A percentile compares a stretch with the other conserved stretches of the same genome.
These are phyloP conservation scores for Cercospora sp. DNA, from an alignment of 2,329 filamentous ascomycete species.

Conservation along the genomic window DNA sequence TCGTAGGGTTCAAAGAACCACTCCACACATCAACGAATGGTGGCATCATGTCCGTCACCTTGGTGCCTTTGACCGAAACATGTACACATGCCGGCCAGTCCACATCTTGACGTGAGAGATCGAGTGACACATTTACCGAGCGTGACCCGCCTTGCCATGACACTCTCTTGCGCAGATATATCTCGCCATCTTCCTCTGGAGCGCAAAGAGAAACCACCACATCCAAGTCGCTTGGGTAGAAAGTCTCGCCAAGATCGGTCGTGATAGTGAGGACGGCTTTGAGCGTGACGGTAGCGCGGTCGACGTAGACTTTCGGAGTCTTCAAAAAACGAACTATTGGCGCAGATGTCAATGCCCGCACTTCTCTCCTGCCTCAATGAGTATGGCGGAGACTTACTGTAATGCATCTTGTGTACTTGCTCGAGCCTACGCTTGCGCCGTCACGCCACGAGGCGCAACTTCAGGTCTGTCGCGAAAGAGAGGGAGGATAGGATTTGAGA, in stretches of 20 bases:
- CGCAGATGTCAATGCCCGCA: slow-evolving; percentile 4
- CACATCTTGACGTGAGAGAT: slow-evolving; percentile 42
- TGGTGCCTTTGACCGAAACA: slow-evolving; percentile 40
- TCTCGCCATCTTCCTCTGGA: slow-evolving; percentile 38
- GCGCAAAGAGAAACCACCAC: slow-evolving; percentile 45
- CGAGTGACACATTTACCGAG: slow-evolving; percentile 46
- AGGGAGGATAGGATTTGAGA: not conserved
- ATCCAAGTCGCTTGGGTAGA: slow-evolving; percentile 53
- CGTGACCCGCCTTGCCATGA: slow-evolving; percentile 49
- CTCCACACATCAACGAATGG: slow-evolving; percentile 61
- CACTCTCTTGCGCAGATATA: slow-evolving; percentile 46
- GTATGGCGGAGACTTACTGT: slow-evolving; percentile 5
- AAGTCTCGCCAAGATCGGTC: slow-evolving; percentile 67
- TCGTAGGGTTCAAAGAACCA: slow-evolving; percentile 44
- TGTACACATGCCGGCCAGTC: slow-evolving; percentile 45
- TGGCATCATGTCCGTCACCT: slow-evolving; percentile 35
- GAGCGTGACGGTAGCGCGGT: slow-evolving; percentile 45
- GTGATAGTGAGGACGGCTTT: slow-evolving; percentile 62
- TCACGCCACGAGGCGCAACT: slow-evolving; percentile 10
- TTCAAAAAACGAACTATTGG: slow-evolving; percentile 63
- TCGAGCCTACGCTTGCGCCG: not conserved
- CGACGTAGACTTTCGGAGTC: slow-evolving; percentile 52
- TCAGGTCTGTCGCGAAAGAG: not conserved
- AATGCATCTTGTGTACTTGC: slow-evolving; percentile 4
- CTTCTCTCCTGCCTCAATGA: not conserved